Conservation (phyloP, 441 rosid genomes). For the Mallotus japonicus region DNA sequence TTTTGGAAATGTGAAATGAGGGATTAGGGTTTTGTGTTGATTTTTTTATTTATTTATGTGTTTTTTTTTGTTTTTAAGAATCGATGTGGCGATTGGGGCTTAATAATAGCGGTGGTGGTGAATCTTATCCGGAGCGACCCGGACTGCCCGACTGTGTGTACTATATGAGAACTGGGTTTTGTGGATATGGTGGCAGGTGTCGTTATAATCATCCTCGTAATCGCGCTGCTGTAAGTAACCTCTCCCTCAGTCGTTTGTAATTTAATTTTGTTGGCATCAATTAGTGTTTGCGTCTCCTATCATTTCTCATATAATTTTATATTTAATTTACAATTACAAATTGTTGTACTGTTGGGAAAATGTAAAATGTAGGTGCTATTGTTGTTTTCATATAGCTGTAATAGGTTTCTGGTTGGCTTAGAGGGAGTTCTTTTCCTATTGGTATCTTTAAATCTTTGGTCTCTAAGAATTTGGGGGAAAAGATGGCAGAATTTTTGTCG, state of each 20-base stretch:
- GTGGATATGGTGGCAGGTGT: constrained; percentile 77
- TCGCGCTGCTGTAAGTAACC: constrained; percentile 65
- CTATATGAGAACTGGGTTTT: constrained; percentile 91
- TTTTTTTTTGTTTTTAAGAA: constrained; percentile 34
- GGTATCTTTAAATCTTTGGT: too few relatives aligned
- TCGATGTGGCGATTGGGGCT: constrained; percentile 81
- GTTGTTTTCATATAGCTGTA: neutral
- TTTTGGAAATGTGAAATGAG: constrained; percentile 29
- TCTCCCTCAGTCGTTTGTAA: neutral
- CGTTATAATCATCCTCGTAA: constrained; percentile 90
- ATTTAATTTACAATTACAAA: neutral
- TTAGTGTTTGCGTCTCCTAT: neutral
- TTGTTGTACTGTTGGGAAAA: neutral
- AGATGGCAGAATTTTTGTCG: neutral
- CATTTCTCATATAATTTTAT: neutral
- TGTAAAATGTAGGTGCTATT: neutral
- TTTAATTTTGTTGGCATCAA: constrained; percentile 7
- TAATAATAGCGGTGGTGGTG: constrained; percentile 25
- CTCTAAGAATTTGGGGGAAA: neutral
- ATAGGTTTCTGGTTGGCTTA: too few relatives aligned
- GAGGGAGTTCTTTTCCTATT: neutral
- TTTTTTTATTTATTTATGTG: neutral
- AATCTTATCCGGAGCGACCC: constrained; percentile 74
- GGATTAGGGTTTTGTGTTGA: constrained; percentile 28
- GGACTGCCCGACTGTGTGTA: constrained; percentile 81